Base-by-base conservation (phyloP, 2,329 filamentous ascomycete genomes). In the Trichoderma sp. region DNA sequence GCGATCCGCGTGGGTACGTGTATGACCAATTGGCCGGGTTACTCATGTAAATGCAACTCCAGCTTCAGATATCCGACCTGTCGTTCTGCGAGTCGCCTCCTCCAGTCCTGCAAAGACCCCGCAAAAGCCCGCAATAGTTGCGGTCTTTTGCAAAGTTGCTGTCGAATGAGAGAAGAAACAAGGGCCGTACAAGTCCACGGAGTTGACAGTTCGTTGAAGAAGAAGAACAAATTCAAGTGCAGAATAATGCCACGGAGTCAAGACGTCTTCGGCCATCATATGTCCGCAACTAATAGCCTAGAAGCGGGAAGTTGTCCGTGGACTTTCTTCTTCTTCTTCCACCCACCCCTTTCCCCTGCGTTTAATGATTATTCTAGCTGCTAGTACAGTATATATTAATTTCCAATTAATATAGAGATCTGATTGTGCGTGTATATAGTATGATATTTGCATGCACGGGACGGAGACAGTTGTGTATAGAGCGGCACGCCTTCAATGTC, bases 41-140 rank as follows among this genome's bases (percentile, higher is more conserved):
- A 30, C 21, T 24, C 49, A 30, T 18, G 26, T 30, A 16, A 43
- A 43, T 55, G 51, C 24, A 55, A 28, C 14, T 18, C 21, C 14
- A 7, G 24, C 13, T 55, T 34, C 56, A 39, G 34, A 65, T 65
- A 37, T 65, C 61, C 61, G 61, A 65, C 37, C 39, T 43, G 39
- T 43, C 39, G 39, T 43, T 43, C 39, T 43, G 39, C 7, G 37
- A 16, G 37, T 18, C 37, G 37, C 37, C 16, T 18, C 37, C 37
- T 18, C 16, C 16, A 43, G 39, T 13, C n/a, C n/a, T 39, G 2
- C 32, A 34, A 26, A 24, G 26, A 24, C 61, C 26, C 52, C 51
- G 51, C 43, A 49, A 52, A 49, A 52, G 24, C 61, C 61, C 61
- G 61, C 61, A 56, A 56, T 46, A 49, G 21, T 26, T 28, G 61